Evolutionary conservation across 2,329 filamentous ascomycete species (phyloP), one percentile per base, ranked within the genome.

Genomic region (Exophiala phaeomuriformis): DNA sequence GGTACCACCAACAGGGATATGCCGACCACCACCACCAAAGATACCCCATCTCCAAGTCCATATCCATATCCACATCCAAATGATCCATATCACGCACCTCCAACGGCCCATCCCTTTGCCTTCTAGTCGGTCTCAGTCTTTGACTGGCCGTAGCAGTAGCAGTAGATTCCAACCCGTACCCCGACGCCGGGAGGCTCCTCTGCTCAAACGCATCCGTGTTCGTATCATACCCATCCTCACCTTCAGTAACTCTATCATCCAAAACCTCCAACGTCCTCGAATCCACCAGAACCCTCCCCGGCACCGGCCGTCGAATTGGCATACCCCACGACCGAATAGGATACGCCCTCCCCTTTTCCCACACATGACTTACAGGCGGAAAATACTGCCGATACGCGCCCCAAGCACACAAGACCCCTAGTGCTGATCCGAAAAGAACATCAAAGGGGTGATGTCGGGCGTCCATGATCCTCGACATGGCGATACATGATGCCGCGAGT

Each of bases 371-470:
- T 6, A 82, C 65, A 0, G 79, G 69, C 12, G 79, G 79, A 66
- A 81, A 82, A 63, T 82, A 82, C 64, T 82, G 79, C 43, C 77
- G 72, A 61, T 82, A 82, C 1, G 77, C 69, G 31, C 72, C 69
- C 67, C 71, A 78, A 5, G 77, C 77, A 37, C 75, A 75, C 32
- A 75, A 59, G 12, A 80, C 70, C 3, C 79, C 79, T 1, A 82
- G 67, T 6, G 76, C 58, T 1, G 75, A 77, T 5, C 79, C 79
- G 8, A 74, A 75, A 39, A 82, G 71, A 31, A 82, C 79, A 59
- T 82, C 79, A 64, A 82, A 82, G 0, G 79, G 78, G 60, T 82
- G 79, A 54, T 82, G 79, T 10, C 79, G 73, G 27, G 78, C 78
- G 60, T 82, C 79, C 79, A 82, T 82, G 52, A 82, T 82, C 42